Evolutionary conservation across 495 filamentous ascomycete genomes (phyloP).

Genomic region (Aspergillus sclerotiicarbonarius): DNA sequence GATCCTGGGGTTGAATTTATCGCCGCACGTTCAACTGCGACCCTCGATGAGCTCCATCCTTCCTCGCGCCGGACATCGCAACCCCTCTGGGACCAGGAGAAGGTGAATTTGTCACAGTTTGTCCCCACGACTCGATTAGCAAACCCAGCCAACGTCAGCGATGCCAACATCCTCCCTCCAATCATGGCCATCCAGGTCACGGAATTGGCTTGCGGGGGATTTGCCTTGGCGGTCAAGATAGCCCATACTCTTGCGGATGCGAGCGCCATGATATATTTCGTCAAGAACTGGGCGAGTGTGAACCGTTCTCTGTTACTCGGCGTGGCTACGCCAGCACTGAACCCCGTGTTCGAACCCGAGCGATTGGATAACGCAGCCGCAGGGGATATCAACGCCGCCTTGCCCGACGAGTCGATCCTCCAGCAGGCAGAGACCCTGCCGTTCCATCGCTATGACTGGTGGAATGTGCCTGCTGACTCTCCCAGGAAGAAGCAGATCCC

Average conservation of each 20-base stretch:
- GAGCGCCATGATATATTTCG: constrained; percentile 42
- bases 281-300: constrained; percentile 41
- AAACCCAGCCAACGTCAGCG: constrained; percentile 9
- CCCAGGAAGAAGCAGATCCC: constrained; percentile 13
- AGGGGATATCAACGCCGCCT: constrained; percentile 29
- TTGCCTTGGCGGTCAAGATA: constrained; percentile 38
- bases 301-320: constrained; percentile 18
- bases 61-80: constrained; percentile 24
- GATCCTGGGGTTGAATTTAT: constrained; percentile 39
- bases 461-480: constrained; percentile 18
- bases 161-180: constrained; percentile 22
- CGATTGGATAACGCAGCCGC: constrained; percentile 26
- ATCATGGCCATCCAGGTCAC: constrained; percentile 39
- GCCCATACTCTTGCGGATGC: constrained; percentile 51
- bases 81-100: constrained; percentile 27
- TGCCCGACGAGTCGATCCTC: constrained; percentile 19
- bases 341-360: constrained; percentile 28
- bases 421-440: constrained; percentile 19
- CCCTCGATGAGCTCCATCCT: constrained; percentile 27
- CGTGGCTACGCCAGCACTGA: constrained; percentile 5
- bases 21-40: constrained; percentile 21
- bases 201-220: constrained; percentile 38
- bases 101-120: constrained; percentile 15
- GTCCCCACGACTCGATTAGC: constrained; percentile 11
- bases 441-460: constrained; percentile 36